Evolutionary conservation across 2,329 filamentous ascomycete genomes (phyloP), one percentile per base, ranked within the genome.

Genomic region (Diaporthe aspalathi): DNA sequence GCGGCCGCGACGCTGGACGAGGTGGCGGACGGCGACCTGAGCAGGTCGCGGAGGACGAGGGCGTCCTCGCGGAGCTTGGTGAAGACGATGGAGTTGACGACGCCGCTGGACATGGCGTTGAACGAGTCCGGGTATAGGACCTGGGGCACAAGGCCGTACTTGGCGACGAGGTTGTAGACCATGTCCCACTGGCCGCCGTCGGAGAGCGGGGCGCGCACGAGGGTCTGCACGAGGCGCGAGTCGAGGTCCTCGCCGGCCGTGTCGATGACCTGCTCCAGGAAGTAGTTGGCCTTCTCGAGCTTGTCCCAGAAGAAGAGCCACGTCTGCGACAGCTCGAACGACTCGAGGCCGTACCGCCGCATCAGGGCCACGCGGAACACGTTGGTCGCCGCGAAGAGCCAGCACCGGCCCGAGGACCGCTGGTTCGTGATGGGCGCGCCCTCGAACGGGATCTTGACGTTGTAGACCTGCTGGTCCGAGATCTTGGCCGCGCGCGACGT

Each of bases 231-330:
- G 5, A 97, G 82, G 12, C 94, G 84, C 27, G 90, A 87, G 74
- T 95, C 93, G 1, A 97, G 85, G 43, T 91, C 89, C 76, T 94
- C 87, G 66, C 85, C 84, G 0, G 89, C 87, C 0, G 94, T 97
- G 74, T 93, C 90, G 69, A 97, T 88, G 73, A 95, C 89, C 77
- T 93, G 92, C 81, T 97, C 94, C 22, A 97, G 87, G 83, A 97
- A 97, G 84, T 89, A 97, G 81, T 97, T 97, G 11, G 92, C 87
- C 81, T 97, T 97, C 81, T 97, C 94, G 24, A 97, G 89, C 83
- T 97, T 97, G 81, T 97, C 94, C 92, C 93, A 97, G 86, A 94
- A 97, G 83, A 95, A 97, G 5, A 97, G 87, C 77, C 97, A 97
- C 1, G 91, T 87, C 81, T 97, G 94, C 38, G 92, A 94, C n/a